phyloP scores from a whole-genome alignment of 176 grass and related monocot species.

The Oryza australiensis region DNA sequence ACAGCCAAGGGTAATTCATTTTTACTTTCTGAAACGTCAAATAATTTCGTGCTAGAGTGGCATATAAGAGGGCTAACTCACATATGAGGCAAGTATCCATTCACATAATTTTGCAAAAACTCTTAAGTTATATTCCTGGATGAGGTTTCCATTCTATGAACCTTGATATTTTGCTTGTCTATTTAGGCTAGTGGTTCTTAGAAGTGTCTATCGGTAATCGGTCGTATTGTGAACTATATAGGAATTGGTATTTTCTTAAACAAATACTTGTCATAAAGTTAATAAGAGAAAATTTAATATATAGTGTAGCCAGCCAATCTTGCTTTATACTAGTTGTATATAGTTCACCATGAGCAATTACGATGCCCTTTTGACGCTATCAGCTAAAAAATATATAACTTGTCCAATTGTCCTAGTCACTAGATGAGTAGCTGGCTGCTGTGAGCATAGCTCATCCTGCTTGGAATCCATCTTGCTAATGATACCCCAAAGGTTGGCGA shows the following conservation, averaged over 20 bases:
- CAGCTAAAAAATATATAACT: background rate
- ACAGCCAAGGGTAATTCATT: no score
- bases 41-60: no score
- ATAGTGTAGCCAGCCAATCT: no score
- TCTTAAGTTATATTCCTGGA: no score
- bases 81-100: no score
- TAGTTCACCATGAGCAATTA: background rate
- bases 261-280: background rate
- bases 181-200: background rate
- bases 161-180: no score
- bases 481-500: conserved; percentile 21
- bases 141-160: background rate
- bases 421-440: background rate
- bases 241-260: background rate
- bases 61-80: no score
- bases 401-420: background rate
- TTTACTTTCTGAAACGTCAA: no score
- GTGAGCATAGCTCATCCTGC: conserved; percentile 33
- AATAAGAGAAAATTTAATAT: background rate
- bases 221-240: background rate
- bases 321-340: no score
- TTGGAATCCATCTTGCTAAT: conserved; percentile 42
- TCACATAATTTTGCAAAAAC: no score
- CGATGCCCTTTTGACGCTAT: background rate
- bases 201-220: background rate